Conservation (phyloP, 1,139 yeast genomes). For the Yamadazyma conglobata region DNA sequence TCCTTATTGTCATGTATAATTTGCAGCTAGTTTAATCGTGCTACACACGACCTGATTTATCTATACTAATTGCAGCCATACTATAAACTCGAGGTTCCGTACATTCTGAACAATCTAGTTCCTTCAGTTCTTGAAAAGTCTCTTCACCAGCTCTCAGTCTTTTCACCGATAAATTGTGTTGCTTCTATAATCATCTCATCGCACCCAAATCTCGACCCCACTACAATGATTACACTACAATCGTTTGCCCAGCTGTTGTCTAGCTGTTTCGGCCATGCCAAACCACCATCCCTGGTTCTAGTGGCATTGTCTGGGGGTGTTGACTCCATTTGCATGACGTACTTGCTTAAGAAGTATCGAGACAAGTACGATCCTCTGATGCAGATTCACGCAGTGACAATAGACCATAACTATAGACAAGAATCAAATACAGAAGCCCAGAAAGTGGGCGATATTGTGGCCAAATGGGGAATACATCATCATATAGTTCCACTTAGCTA, state of each 20-base stretch:
- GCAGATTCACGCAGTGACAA: slow-evolving; percentile 48
- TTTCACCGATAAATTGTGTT: too few species aligned
- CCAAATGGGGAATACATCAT: slow-evolving; percentile 40
- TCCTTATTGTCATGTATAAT: too few species aligned
- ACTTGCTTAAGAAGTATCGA: slow-evolving; percentile 35
- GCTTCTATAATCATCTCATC: too few species aligned
- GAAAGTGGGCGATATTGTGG: slow-evolving; percentile 31
- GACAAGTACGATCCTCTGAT: slow-evolving; percentile 20
- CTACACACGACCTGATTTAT: too few species aligned
- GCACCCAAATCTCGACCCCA: background rate
- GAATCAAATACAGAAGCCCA: slow-evolving; percentile 49
- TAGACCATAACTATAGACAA: slow-evolving; percentile 54
- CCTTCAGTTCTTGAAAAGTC: too few species aligned
- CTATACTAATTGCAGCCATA: too few species aligned
- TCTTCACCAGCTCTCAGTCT: too few species aligned
- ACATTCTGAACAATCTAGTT: too few species aligned
- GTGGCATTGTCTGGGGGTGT: slow-evolving; percentile 77
- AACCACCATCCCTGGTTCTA: slow-evolving; percentile 17
- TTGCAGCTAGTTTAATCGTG: too few species aligned
- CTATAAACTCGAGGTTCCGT: too few species aligned
- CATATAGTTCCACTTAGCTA: slow-evolving; percentile 34
- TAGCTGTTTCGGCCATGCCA: slow-evolving; percentile 10
- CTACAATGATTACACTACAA: slow-evolving; percentile 4
- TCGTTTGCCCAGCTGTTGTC: slow-evolving; percentile 14
- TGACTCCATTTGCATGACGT: slow-evolving; percentile 69